Evolutionary conservation across 176 grass and related monocot genomes (phyloP).

Genomic region (Pontederia crassipes): DNA sequence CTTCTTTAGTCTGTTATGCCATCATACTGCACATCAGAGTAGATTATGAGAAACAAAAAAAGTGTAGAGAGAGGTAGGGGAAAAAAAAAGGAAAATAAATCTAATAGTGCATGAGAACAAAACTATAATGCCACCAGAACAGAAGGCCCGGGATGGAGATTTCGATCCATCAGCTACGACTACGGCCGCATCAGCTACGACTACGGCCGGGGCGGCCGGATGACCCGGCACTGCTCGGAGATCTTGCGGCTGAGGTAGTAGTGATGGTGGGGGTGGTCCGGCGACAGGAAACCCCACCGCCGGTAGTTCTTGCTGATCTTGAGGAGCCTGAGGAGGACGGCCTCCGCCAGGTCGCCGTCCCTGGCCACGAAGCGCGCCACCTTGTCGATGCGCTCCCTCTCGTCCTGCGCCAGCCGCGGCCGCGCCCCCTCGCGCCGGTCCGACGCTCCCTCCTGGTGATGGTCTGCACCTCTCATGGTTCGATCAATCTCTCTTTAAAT

Average conservation of each 20-base stretch:
- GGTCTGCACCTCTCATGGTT: no score
- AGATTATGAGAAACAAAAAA: no score
- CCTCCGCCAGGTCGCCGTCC: slow-evolving; percentile 48
- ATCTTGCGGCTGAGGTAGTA: slow-evolving; percentile 73
- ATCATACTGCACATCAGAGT: no score
- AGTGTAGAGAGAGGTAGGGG: no score
- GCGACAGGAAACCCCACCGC: slow-evolving; percentile 58
- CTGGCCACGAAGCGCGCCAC: slow-evolving; percentile 54
- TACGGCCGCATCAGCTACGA: not conserved
- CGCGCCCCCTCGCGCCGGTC: not conserved
- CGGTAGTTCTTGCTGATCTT: slow-evolving; percentile 49
- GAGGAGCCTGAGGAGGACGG: slow-evolving; percentile 44
- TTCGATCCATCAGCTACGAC: no score
- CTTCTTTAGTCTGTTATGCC: no score
- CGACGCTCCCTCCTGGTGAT: no score
- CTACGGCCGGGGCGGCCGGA: slow-evolving; percentile 25
- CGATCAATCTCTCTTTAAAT: no score
- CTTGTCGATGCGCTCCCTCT: slow-evolving; percentile 56
- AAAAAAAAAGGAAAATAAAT: no score
- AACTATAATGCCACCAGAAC: no score
- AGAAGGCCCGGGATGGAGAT: no score
- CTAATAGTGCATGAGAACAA: no score
- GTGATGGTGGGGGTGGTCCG: slow-evolving; percentile 52
- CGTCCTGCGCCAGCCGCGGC: slow-evolving; percentile 35
- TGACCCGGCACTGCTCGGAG: slow-evolving; percentile 64